Percentiles rank a stretch among this genome's conserved stretches.
Evolutionary conservation across 495 filamentous ascomycete species (phyloP).

Genomic region (Hyphodiscus hymeniophilus): DNA sequence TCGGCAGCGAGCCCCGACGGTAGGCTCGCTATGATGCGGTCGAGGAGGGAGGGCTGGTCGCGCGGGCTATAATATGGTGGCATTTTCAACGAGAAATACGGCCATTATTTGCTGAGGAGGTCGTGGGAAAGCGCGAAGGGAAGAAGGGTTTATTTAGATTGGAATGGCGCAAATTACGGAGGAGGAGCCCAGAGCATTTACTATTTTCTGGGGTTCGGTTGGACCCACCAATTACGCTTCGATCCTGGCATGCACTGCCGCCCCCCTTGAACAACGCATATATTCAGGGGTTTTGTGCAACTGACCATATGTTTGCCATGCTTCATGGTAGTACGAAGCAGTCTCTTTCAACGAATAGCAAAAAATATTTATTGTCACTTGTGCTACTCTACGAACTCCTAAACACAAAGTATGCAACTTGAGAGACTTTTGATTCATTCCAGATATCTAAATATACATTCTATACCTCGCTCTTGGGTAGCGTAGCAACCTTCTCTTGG

Average conservation of each 20-base stretch:
- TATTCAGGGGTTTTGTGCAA: no score
- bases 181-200: background rate
- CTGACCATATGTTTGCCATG: no score
- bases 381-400: no score
- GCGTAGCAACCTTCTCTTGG: slow-evolving; percentile 69
- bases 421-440: no score
- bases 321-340: no score
- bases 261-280: no score
- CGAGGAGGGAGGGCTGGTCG: slow-evolving; percentile 13
- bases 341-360: no score
- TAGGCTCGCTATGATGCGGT: slow-evolving; percentile 11
- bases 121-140: background rate
- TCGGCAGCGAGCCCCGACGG: slow-evolving; percentile 10
- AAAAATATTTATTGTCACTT: no score
- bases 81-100: slow-evolving; percentile 23
- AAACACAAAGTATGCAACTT: no score
- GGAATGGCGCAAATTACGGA: no score
- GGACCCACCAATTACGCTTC: background rate
- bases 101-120: slow-evolving; percentile 23
- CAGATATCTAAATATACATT: background rate
- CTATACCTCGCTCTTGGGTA: slow-evolving; percentile 37
- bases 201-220: background rate
- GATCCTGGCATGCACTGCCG: no score
- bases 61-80: slow-evolving; percentile 30
- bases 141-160: background rate